These are phyloP conservation scores for Fusarium foetens DNA, from an alignment of 2,329 filamentous ascomycete species.

Conservation along the genomic window DNA sequence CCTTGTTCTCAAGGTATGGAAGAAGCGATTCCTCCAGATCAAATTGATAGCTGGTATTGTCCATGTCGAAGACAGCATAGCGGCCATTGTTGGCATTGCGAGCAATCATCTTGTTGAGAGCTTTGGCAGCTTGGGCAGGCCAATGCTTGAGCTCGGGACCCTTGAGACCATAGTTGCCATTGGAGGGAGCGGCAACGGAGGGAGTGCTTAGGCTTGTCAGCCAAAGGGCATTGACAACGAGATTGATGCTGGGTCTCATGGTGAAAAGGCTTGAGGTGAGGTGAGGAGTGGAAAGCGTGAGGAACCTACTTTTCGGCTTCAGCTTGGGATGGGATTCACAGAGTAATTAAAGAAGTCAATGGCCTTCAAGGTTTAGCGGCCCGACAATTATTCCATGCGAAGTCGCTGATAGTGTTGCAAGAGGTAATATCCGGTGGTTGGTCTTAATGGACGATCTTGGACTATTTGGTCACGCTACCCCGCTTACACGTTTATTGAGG, in stretches of 20 bases:
- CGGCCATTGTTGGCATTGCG: constrained; percentile 51
- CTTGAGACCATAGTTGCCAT: constrained; percentile 17
- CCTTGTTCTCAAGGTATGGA: constrained; percentile 55
- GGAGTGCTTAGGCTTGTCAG: constrained; percentile 22
- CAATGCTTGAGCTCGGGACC: constrained; percentile 48
- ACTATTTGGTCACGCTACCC: constrained; percentile 20
- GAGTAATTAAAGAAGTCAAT: constrained; percentile 12
- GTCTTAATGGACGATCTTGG: constrained; percentile 24
- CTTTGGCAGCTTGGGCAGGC: constrained; percentile 49
- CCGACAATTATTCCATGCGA: constrained; percentile 27
- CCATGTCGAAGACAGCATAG: constrained; percentile 58
- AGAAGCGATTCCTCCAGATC: constrained; percentile 57
- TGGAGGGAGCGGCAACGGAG: constrained; percentile 15
- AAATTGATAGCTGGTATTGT: constrained; percentile 56
- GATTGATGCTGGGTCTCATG: constrained; percentile 25
- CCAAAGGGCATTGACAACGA: constrained; percentile 29
- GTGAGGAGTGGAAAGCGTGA: neutral
- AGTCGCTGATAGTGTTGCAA: neutral
- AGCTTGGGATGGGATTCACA: neutral
- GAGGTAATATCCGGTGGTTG: constrained; percentile 22
- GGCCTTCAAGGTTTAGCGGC: constrained; percentile 1
- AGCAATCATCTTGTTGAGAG: constrained; percentile 52
- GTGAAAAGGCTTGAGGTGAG: neutral
- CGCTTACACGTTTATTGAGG: constrained; percentile 6
- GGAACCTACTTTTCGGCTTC: neutral